Evolutionary conservation across 768 basidiomycete species (phyloP).

Genomic region (Glaciozyma martinii): DNA sequence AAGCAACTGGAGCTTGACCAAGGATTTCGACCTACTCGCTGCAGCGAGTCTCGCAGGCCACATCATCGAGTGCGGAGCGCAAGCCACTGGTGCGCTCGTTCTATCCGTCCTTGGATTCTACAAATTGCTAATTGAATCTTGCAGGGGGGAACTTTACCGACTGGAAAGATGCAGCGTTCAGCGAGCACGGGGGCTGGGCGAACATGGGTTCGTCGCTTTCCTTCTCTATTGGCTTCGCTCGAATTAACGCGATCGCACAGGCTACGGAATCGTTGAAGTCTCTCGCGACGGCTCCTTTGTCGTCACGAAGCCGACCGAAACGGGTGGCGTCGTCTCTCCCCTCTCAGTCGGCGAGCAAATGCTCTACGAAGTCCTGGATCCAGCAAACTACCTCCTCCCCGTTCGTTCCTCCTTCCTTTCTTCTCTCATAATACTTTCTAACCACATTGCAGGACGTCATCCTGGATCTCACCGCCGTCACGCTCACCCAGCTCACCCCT

Average conservation of each 20-base stretch:
- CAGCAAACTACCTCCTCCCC: slow-evolving; percentile 2
- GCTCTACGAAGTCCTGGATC: slow-evolving; percentile 1
- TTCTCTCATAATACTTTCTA: not conserved
- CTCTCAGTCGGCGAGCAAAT: slow-evolving; percentile 3
- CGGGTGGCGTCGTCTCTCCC: slow-evolving; percentile 1
- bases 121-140: not conserved
- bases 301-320: not conserved
- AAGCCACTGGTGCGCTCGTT: not conserved
- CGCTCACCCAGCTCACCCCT: not conserved
- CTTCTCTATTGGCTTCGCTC: not conserved
- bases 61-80: slow-evolving; percentile 1
- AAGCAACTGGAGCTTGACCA: not conserved
- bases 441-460: not conserved
- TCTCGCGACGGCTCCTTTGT: not conserved
- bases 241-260: not conserved
- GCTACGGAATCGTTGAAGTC: not conserved
- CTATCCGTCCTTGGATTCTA: no score
- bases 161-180: slow-evolving; percentile 2
- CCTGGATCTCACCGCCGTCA: not conserved
- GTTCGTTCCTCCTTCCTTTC: not conserved
- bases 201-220: not conserved
- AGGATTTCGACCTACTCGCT: not conserved
- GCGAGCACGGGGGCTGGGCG: not conserved
- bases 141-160: slow-evolving; percentile 3
- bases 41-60: not conserved